Evolutionary conservation across 306 rosid species (phyloP), one percentile per base, ranked within the genome.

Genomic region (Biancaea sappan): DNA sequence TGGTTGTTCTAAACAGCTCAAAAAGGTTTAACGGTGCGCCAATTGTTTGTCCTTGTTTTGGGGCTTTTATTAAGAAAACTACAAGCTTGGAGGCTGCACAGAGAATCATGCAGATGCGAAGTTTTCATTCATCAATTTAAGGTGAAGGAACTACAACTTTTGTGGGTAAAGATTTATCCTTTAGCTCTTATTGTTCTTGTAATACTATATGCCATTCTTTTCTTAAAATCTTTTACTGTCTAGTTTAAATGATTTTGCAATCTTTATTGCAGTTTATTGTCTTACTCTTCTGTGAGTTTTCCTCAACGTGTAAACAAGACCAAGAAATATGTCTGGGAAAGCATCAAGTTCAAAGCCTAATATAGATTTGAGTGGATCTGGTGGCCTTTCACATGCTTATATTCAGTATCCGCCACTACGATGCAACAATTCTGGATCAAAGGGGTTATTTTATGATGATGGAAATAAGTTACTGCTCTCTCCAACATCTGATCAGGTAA

Each of bases 301-400:
- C 26, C 48, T 63, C 74, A 53, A 59, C 63, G 64, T 66, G 66
- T 47, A 71, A 79, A 67, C 74, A 18, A 56, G 31, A 58, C 80
- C 60, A 64, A 18, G 40, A 54, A 73, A 79, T n/a, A 94, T 94
- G 99, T 80, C 96, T 35, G 92, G 91, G 66, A 86, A 84, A 85
- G 88, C 99, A 77, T 87, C 96, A 38, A 88, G 91, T 70, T 94
- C 96, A 48, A 92, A 86, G 77, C 84, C 93, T 66, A 86, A 77
- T 78, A 84, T 78, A 66, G 85, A 87, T 85, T 72, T 90, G 85
- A 90, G 86, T 62, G 90, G 91, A 50, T 88, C 93, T 31, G 84
- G 85, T 77, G 96, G 91, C 63, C 87, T 94, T 76, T 94, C 99
- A 75, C 99, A 94, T 87, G 92, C 86, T 78, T 94, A 88, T 82